Conservation (phyloP, 441 rosid species). For the Caryocar brasiliense region DNA sequence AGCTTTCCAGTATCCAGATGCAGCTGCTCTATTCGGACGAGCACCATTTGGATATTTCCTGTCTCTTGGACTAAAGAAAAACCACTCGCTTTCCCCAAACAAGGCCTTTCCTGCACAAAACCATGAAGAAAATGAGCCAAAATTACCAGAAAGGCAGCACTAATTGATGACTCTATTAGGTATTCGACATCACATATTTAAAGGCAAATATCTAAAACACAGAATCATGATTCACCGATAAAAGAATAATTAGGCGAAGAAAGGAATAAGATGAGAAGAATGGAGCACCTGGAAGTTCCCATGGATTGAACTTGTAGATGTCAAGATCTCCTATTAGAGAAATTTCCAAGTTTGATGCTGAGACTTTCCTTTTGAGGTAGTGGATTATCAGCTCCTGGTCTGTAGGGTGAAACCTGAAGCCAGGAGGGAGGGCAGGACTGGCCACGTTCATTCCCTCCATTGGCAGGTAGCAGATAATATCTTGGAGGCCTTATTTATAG, state of each 20-base stretch:
- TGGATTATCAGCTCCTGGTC: constrained; percentile 29
- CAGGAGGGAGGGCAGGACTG: constrained; percentile 15
- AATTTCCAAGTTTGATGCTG: constrained; percentile 9
- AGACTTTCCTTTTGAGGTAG: constrained; percentile 22
- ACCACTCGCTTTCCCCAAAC: constrained; percentile 34
- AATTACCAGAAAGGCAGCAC: neutral
- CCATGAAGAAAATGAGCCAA: neutral
- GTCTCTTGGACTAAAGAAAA: constrained; percentile 32
- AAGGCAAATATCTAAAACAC: too few relatives aligned
- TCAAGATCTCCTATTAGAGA: constrained; percentile 25
- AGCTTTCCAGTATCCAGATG: constrained; percentile 34
- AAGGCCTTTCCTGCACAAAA: constrained; percentile 21
- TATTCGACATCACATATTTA: too few relatives aligned
- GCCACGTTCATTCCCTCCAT: constrained; percentile 1
- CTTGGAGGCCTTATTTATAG: too few relatives aligned
- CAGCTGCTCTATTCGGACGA: constrained; percentile 31
- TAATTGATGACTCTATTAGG: too few relatives aligned
- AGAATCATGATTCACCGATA: too few relatives aligned
- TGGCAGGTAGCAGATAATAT: neutral
- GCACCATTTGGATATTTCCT: constrained; percentile 32
- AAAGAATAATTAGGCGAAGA: too few relatives aligned
- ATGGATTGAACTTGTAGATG: constrained; percentile 33
- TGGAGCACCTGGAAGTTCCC: constrained; percentile 37
- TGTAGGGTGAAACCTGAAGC: constrained; percentile 34
- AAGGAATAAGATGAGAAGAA: neutral